These are phyloP conservation scores for Paraphaeosphaeria sporulosa DNA, from an alignment of 2,329 filamentous ascomycete species.

Conservation along the genomic window DNA sequence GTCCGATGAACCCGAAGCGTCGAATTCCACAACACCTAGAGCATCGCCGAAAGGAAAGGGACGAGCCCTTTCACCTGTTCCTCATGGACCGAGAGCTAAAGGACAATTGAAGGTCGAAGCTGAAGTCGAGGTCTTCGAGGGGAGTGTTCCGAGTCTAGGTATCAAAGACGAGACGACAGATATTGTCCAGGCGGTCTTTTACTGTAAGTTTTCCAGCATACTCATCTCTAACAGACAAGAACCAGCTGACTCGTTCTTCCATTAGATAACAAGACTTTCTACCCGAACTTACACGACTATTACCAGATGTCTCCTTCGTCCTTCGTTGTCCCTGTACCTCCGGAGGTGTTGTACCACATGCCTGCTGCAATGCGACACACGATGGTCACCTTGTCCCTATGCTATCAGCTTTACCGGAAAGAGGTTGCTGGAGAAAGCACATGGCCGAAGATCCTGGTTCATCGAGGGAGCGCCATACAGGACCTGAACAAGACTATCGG, in stretches of 20 bases:
- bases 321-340: background rate
- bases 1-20: background rate
- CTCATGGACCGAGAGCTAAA: background rate
- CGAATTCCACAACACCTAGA: background rate
- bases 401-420: background rate
- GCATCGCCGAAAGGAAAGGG: background rate
- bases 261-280: constrained; percentile 1
- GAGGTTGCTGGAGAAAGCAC: background rate
- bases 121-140: background rate
- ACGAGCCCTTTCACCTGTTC: background rate
- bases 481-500: constrained; percentile 4
- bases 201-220: background rate
- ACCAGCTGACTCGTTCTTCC: background rate
- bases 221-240: background rate
- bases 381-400: background rate
- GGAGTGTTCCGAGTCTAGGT: background rate
- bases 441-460: constrained; percentile 5
- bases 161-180: constrained; percentile 2
- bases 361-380: constrained; percentile 1
- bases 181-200: constrained; percentile 5
- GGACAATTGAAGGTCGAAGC: background rate
- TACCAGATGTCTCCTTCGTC: background rate
- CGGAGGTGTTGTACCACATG: background rate
- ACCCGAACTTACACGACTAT: background rate
- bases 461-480: constrained; percentile 2